Evolutionary conservation across 2,329 filamentous ascomycete species (phyloP).

Genomic region (Colletotrichum sp.): DNA sequence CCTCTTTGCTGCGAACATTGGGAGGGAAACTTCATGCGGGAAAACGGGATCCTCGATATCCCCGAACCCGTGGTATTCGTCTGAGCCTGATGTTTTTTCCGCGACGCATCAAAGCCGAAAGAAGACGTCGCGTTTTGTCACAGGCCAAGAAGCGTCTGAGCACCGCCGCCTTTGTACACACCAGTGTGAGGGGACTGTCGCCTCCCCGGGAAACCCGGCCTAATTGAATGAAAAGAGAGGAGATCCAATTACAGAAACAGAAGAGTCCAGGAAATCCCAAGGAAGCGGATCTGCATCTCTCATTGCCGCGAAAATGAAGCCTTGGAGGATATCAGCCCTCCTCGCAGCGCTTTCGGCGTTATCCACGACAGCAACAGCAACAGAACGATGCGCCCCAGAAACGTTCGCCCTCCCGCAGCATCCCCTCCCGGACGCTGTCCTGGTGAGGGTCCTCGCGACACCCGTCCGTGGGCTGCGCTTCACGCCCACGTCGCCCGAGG

Average conservation of each 20-base stretch:
- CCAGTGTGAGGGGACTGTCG: not conserved
- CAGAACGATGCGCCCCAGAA: not conserved
- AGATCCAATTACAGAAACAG: not conserved
- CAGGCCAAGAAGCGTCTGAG: not conserved
- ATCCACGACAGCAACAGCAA: not conserved
- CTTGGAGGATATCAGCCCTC: not conserved
- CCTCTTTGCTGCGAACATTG: not conserved
- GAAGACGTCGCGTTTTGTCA: not conserved
- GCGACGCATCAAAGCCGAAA: not conserved
- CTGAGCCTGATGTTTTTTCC: not conserved
- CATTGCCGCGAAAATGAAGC: not conserved
- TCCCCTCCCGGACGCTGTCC: not conserved
- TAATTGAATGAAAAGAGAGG: not conserved
- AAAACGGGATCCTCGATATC: not conserved
- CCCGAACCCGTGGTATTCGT: not conserved
- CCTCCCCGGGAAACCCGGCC: not conserved
- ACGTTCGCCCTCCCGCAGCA: not conserved
- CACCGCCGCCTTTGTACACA: not conserved
- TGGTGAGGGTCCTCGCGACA: not conserved
- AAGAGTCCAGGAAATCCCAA: not conserved
- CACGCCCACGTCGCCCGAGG: slow-evolving; percentile 7
- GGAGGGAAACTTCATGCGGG: not conserved
- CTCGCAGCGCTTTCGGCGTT: not conserved
- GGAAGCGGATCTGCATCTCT: accelerated
- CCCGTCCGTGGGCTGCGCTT: not conserved